Base-by-base conservation (phyloP, 768 basidiomycete genomes). In the Nidularia pulvinata region DNA sequence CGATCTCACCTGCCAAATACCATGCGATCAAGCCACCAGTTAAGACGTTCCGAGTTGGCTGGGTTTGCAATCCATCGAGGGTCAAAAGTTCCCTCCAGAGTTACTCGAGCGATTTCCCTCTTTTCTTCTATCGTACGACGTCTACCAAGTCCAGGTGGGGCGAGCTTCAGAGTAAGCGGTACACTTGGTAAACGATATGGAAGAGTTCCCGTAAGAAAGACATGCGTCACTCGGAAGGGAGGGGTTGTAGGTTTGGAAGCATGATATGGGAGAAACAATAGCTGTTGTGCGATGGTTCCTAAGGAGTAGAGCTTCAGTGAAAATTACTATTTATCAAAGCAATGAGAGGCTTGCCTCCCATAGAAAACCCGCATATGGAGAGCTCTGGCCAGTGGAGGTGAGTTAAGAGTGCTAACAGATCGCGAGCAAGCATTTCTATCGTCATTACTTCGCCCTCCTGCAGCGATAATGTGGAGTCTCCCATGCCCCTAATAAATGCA, bases 361-460 rank as follows among this genome's bases (percentile, higher is more conserved):
- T 80, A 1, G 80, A 82, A 61, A 74, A 79, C 5, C 78, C 79
- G 50, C 78, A 77, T 6, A 82, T 59, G 6, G 73, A 65, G 30
- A 82, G 51, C 46, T 76, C 60, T 48, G 66, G 69, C 76, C 78
- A 81, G 10, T 64, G 58, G 16, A 82, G 55, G 45, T 59, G 56
- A 19, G 60, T 55, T 6, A 81, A 54, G 19, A 82, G 69, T 42
- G 57, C 65, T 6, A 72, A 61, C 33, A 82, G 62, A 55, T 82
- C 79, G 44, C 76, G 67, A 32, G 80, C 78, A 55, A 80, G 63
- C 37, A 70, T 58, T 52, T 78, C 77, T 14, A 80, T 72, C 16
- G 77, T 73, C n/a, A 80, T 61, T 5, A 65, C 60, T 46, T 78
- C 76, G 25, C 73, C 63, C 11, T 57, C 58, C 5, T 50, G 48